Conservation (phyloP, 1,284 basidiomycete genomes). For the Ceratobasidium sp. region DNA sequence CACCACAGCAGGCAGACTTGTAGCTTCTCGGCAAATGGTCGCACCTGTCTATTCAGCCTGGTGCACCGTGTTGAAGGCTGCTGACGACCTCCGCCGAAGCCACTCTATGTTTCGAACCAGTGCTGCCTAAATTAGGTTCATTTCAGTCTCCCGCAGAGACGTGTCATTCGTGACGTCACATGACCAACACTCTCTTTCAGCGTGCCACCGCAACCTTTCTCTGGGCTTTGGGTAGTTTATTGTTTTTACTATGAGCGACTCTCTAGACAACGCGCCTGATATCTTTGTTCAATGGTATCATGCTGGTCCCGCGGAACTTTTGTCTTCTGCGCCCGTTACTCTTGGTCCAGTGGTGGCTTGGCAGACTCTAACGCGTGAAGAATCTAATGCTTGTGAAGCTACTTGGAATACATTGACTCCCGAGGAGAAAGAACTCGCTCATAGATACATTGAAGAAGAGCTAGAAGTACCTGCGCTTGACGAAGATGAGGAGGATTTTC, state of each 20-base stretch:
- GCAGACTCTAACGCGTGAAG: constrained; percentile 52
- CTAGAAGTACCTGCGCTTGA: constrained; percentile 27
- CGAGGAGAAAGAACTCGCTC: constrained; percentile 43
- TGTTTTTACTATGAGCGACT: background rate
- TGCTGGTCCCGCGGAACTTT: constrained; percentile 45
- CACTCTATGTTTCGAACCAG: no score
- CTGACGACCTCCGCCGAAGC: no score
- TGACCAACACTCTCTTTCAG: constrained; percentile 1
- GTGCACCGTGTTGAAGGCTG: no score
- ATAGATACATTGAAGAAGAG: constrained; percentile 44
- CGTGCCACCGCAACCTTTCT: background rate
- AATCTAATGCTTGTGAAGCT: constrained; percentile 53
- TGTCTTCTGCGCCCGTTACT: constrained; percentile 47
- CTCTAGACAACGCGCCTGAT: background rate
- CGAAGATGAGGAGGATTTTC: constrained; percentile 43
- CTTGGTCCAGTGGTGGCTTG: constrained; percentile 49
- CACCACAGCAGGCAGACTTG: no score
- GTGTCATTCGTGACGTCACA: background rate
- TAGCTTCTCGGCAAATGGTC: no score
- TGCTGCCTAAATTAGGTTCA: no score
- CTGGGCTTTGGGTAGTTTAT: background rate
- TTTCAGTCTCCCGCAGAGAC: no score
- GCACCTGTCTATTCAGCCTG: no score
- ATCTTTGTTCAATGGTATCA: constrained; percentile 50
- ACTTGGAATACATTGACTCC: constrained; percentile 50